Evolutionary conservation across 257 asterid genomes (phyloP).

Genomic region (Solanum virginianum): DNA sequence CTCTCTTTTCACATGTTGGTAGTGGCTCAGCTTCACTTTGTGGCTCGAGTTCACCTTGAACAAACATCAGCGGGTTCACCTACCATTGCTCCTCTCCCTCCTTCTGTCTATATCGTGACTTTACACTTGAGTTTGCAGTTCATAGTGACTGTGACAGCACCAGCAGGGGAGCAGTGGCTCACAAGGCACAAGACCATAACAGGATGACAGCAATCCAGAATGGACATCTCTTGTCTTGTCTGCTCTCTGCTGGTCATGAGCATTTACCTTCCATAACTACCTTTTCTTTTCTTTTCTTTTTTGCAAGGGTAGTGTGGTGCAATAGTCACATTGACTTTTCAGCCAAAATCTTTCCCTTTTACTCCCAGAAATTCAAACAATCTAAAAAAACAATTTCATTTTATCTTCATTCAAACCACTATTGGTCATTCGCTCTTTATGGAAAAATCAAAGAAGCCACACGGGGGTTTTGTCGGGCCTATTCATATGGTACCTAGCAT

Average conservation of each 20-base stretch:
- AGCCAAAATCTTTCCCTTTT: neutral
- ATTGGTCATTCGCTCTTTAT: neutral
- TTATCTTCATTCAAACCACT: neutral
- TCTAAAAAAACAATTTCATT: neutral
- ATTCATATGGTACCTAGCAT: neutral
- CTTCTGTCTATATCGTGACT: neutral
- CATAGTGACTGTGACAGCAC: neutral
- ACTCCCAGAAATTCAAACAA: neutral
- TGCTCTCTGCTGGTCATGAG: neutral
- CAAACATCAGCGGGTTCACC: neutral
- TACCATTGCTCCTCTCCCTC: neutral
- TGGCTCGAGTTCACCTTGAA: neutral
- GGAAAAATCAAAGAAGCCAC: neutral
- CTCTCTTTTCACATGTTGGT: neutral
- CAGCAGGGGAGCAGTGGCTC: neutral
- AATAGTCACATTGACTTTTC: neutral
- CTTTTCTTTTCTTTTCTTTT: neutral
- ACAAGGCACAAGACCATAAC: neutral
- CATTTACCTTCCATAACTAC: neutral
- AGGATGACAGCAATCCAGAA: neutral
- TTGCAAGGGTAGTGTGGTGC: neutral
- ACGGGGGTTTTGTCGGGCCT: neutral
- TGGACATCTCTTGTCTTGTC: neutral
- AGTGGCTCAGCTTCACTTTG: neutral
- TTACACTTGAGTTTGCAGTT: neutral